phyloP scores from a whole-genome alignment of 176 grass and related monocot genomes.

The Themeda triandra region DNA sequence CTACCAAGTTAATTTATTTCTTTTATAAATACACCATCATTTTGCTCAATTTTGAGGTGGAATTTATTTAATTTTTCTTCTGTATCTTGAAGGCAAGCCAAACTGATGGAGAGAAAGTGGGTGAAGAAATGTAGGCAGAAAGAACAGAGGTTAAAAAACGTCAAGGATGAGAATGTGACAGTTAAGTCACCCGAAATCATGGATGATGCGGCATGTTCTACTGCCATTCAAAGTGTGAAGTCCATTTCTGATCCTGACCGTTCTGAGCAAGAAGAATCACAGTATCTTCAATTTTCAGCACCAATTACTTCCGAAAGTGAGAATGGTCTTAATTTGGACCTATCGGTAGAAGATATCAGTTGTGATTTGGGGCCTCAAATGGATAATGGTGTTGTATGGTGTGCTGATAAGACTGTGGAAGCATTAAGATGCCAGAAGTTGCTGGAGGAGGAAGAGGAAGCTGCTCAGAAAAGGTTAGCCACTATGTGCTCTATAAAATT shows the following conservation, averaged over 20 bases:
- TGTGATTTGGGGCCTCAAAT: constrained; percentile 26
- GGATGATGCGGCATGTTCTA: constrained; percentile 24
- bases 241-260: constrained; percentile 33
- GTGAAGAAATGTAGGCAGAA: constrained; percentile 90
- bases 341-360: constrained; percentile 2
- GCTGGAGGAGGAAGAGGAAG: constrained; percentile 95
- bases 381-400: constrained; percentile 37
- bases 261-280: constrained; percentile 31
- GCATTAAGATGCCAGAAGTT: constrained; percentile 87
- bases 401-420: constrained; percentile 74
- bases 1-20: neutral
- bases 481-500: constrained; percentile 8
- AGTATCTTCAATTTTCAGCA: constrained; percentile 14
- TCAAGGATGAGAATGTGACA: constrained; percentile 23
- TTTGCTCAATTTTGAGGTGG: neutral
- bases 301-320: constrained; percentile 13
- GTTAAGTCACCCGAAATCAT: constrained; percentile 10
- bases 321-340: constrained; percentile 1
- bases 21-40: neutral
- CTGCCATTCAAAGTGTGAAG: constrained; percentile 31
- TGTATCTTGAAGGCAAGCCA: constrained; percentile 50
- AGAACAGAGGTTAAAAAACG: constrained; percentile 63
- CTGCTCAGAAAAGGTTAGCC: constrained; percentile 85
- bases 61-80: constrained; percentile 17
- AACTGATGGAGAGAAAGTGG: constrained; percentile 69